Evolutionary conservation across 495 filamentous ascomycete genomes (phyloP).

Genomic region (Penicillium coprophilum): DNA sequence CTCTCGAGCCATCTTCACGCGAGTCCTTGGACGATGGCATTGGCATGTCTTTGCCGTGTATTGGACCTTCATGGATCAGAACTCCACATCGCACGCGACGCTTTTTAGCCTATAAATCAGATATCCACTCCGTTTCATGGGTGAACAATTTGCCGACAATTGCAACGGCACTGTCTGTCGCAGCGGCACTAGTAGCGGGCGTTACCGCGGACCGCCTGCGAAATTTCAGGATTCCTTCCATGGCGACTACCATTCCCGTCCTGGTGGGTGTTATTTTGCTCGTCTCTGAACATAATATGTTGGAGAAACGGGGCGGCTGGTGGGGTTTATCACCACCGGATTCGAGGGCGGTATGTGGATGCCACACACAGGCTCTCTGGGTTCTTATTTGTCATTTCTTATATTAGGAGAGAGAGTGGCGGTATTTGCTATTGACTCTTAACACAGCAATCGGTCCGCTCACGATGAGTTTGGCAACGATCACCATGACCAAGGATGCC

Average conservation of each 20-base stretch:
- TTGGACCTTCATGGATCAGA: conserved; percentile 34
- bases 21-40: conserved; percentile 33
- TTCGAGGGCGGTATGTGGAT: conserved; percentile 32
- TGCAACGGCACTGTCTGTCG: conserved; percentile 33
- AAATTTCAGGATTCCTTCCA: conserved; percentile 31
- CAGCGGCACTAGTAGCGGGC: conserved; percentile 29
- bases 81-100: conserved; percentile 26
- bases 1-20: conserved; percentile 20
- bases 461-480: conserved; percentile 37
- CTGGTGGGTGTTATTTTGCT: conserved; percentile 29
- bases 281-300: conserved; percentile 23
- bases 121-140: conserved; percentile 19
- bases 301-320: conserved; percentile 33
- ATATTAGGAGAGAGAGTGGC: not conserved
- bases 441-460: conserved; percentile 32
- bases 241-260: conserved; percentile 30
- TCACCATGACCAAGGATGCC: conserved; percentile 34
- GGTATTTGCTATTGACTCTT: not conserved
- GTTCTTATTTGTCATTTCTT: not conserved
- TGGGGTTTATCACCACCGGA: conserved; percentile 33
- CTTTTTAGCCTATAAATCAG: conserved; percentile 32
- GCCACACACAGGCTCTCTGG: not conserved
- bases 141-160: conserved; percentile 28
- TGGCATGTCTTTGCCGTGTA: conserved; percentile 31
- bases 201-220: conserved; percentile 27